Percentiles rank a stretch among this genome's conserved stretches.
Conservation (phyloP, 345 rosid genomes). For the Eucalyptus pauciflora region DNA sequence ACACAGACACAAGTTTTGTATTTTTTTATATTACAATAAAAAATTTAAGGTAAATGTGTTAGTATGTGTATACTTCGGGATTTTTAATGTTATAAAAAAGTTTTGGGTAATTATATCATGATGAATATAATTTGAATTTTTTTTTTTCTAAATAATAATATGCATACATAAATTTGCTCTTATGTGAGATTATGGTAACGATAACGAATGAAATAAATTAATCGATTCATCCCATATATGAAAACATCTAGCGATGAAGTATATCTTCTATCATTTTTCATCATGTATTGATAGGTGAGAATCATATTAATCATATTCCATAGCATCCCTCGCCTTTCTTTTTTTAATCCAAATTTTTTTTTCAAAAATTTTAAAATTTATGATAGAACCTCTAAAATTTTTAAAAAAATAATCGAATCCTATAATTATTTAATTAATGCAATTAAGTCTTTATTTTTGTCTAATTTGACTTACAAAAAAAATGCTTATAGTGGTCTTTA, state of each 20-base stretch:
- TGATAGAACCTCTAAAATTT: not conserved
- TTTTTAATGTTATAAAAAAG: too few species aligned
- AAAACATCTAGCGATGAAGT: not conserved
- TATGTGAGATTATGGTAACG: not conserved
- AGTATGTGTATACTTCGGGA: not conserved
- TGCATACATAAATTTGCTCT: not conserved
- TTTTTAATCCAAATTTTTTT: too few species aligned
- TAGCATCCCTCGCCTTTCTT: not conserved
- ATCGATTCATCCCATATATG: not conserved
- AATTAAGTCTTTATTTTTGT: not conserved
- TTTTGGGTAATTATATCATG: too few species aligned
- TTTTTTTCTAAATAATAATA: too few species aligned
- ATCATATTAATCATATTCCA: not conserved
- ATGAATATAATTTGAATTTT: too few species aligned
- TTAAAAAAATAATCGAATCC: not conserved
- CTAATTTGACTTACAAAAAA: too few species aligned
- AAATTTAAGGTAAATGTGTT: too few species aligned
- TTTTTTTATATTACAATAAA: too few species aligned
- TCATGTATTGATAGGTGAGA: not conserved
- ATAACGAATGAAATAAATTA: not conserved
- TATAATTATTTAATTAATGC: not conserved
- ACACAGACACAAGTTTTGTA: too few species aligned
- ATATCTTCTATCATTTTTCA: not conserved
- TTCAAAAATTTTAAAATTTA: too few species aligned
- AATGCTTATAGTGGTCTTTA: not conserved